phyloP scores from a whole-genome alignment of 805 yeast species.

The Yarrowia yakushimensis region DNA sequence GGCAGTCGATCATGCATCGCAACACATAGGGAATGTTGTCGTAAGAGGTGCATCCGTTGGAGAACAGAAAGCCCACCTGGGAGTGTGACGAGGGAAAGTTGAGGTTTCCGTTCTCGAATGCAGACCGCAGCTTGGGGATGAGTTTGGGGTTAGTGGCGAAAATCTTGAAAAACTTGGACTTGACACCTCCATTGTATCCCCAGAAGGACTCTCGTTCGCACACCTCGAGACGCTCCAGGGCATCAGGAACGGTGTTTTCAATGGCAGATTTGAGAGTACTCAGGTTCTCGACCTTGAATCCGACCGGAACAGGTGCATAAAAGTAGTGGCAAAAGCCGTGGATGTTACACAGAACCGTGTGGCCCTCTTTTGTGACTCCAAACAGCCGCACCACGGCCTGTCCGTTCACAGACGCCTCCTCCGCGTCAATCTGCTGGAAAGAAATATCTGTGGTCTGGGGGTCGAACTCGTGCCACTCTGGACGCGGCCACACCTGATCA shows the following conservation, averaged over 20 bases:
- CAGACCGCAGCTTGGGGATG: constrained; percentile 66
- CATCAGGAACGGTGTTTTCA: constrained; percentile 43
- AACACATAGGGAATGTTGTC: constrained; percentile 86
- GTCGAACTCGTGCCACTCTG: constrained; percentile 48
- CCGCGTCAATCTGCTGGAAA: constrained; percentile 94
- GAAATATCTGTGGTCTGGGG: constrained; percentile 51
- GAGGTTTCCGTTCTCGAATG: constrained; percentile 79
- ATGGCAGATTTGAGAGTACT: constrained; percentile 47
- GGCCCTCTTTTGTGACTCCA: constrained; percentile 83
- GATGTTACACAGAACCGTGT: constrained; percentile 86
- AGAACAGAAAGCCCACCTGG: constrained; percentile 49
- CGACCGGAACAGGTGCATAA: constrained; percentile 86
- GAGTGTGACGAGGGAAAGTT: constrained; percentile 39
- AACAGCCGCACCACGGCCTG: constrained; percentile 70
- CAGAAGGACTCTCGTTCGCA: constrained; percentile 78
- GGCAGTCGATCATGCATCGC: constrained; percentile 87
- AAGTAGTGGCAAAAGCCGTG: constrained; percentile 86
- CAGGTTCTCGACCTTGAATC: constrained; percentile 58
- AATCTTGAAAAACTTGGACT: constrained; percentile 75
- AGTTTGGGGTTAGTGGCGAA: constrained; percentile 61
- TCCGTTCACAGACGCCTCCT: constrained; percentile 64
- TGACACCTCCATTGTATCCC: constrained; percentile 82
- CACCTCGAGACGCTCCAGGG: constrained; percentile 64
- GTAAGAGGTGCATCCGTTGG: constrained; percentile 54
- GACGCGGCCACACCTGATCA: constrained; percentile 54